Evolutionary conservation across 805 yeast genomes (phyloP).

Genomic region (Saccharomycopsis sp.): DNA sequence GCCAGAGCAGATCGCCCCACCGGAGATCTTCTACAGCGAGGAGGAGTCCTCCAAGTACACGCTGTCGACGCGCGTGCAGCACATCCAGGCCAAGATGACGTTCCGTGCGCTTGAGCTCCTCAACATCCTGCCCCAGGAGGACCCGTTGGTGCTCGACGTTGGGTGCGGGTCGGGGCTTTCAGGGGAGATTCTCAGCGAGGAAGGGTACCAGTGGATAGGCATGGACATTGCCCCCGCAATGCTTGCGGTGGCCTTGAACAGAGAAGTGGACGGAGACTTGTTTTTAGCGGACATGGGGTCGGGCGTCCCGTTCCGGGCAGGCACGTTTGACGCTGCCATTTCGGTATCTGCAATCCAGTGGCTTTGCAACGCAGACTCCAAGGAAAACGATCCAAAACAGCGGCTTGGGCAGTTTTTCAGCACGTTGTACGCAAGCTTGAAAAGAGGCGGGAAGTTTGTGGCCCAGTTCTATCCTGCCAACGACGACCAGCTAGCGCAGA

Average conservation of each 20-base stretch:
- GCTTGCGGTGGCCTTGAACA: conserved; percentile 88
- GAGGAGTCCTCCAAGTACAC: conserved; percentile 86
- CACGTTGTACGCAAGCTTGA: conserved; percentile 75
- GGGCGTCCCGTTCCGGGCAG: conserved; percentile 93
- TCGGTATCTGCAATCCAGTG: conserved; percentile 94
- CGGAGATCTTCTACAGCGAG: conserved; percentile 90
- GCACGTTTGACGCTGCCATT: conserved; percentile 93
- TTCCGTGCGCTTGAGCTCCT: conserved; percentile 82
- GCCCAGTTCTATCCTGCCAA: conserved; percentile 95
- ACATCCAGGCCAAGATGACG: conserved; percentile 97
- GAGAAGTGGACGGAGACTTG: conserved; percentile 90
- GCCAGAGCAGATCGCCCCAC: conserved; percentile 95
- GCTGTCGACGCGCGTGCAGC: conserved; percentile 91
- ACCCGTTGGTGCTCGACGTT: conserved; percentile 72
- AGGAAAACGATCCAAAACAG: conserved; percentile 72
- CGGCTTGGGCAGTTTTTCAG: conserved; percentile 78
- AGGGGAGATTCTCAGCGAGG: conserved; percentile 90
- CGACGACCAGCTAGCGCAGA: conserved; percentile 73
- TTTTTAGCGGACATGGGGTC: conserved; percentile 87
- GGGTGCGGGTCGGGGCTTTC: conserved; percentile 97
- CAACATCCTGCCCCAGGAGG: conserved; percentile 53
- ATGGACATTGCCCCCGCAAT: conserved; percentile 94
- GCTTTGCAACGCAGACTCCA: conserved; percentile 92
- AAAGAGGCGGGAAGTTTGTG: conserved; percentile 93
- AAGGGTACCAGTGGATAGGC: conserved; percentile 91